Base-by-base conservation (phyloP, 441 rosid species). In the Brassica balearica region DNA sequence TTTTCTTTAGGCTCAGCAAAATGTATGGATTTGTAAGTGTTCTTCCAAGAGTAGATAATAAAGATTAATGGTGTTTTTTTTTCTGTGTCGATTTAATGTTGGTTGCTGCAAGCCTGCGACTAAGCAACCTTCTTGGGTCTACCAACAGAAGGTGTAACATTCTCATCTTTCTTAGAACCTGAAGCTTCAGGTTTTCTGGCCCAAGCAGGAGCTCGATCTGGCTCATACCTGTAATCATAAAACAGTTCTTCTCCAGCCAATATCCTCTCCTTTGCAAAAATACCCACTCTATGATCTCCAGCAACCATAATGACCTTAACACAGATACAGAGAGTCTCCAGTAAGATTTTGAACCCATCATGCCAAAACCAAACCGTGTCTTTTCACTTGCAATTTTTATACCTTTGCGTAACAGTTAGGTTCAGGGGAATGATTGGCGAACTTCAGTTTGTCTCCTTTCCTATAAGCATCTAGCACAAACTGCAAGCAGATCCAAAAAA, bases 341-440 rank as follows among this genome's bases (percentile, higher is more conserved):
- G 2, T 61, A 23, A 71, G 66, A 34, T 36, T 41, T 11, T 59
- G 34, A 14, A 34, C 51, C 19, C 12, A 25, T 34, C 38, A 25
- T 5, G 12, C 9, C 0, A 8, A 51, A 48, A 61, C 27, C 17
- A 0, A 46, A 61, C 20, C 12, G 0, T 19, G 32, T 41, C 46
- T 25, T 29, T 46, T 3, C 29, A 4, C 15, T 17, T 41, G 32
- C 8, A 17, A 19, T 10, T 5, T 0, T 36, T 48, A 17, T 87
- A 96, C 99, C 97, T 96, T 96, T 4, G 97, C 98, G 71, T 94
- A 96, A 85, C 98, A 94, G 75, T 94, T 96, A 58, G 98, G 99
- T 69, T 91, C 97, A 1, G 99, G 99, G 46, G 98, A 87, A 80
- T 96, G 99, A 84, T 96, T 94, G 62, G 99, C 98, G 53, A 94